phyloP scores from a whole-genome alignment of 2,329 filamentous ascomycete genomes.

The Epichloe hybrida region DNA sequence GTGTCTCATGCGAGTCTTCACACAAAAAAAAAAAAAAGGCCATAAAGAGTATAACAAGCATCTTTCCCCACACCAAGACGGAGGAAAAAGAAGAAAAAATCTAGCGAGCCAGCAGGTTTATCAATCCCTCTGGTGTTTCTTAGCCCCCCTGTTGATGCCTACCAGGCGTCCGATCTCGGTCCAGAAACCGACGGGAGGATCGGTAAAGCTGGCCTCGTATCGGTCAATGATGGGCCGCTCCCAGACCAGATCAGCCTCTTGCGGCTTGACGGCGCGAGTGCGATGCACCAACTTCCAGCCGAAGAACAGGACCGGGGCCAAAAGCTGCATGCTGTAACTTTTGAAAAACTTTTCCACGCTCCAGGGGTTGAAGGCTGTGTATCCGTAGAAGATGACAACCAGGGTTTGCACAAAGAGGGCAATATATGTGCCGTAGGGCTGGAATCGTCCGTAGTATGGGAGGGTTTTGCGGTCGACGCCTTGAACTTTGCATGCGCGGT shows the following conservation, averaged over 20 bases:
- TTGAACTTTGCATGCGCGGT: conserved; percentile 40
- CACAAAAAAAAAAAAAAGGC: not conserved
- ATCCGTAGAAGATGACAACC: conserved; percentile 40
- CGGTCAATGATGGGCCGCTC: conserved; percentile 45
- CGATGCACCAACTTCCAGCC: conserved; percentile 51
- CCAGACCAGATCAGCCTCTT: conserved; percentile 47
- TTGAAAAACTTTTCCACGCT: conserved; percentile 32
- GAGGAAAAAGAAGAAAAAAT: no score
- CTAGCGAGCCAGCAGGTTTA: not conserved
- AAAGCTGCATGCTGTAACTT: conserved; percentile 44
- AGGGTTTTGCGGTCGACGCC: conserved; percentile 36
- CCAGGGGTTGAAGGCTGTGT: conserved; percentile 38
- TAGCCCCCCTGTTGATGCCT: conserved; percentile 20
- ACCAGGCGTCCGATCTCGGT: conserved; percentile 35
- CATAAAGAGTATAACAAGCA: not conserved
- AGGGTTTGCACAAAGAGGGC: conserved; percentile 27
- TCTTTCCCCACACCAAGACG: not conserved
- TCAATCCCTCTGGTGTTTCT: conserved; percentile 6
- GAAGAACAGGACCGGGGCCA: conserved; percentile 39
- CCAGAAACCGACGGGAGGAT: conserved; percentile 40
- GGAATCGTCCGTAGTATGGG: conserved; percentile 44
- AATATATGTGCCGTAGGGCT: conserved; percentile 43
- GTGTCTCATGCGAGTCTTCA: not conserved
- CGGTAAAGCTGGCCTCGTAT: conserved; percentile 38
- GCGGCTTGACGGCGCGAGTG: conserved; percentile 38